A percentile compares a stretch with the other conserved stretches of the same genome.
Evolutionary conservation across 345 rosid species (phyloP).

Genomic region (Iberis pinnata): DNA sequence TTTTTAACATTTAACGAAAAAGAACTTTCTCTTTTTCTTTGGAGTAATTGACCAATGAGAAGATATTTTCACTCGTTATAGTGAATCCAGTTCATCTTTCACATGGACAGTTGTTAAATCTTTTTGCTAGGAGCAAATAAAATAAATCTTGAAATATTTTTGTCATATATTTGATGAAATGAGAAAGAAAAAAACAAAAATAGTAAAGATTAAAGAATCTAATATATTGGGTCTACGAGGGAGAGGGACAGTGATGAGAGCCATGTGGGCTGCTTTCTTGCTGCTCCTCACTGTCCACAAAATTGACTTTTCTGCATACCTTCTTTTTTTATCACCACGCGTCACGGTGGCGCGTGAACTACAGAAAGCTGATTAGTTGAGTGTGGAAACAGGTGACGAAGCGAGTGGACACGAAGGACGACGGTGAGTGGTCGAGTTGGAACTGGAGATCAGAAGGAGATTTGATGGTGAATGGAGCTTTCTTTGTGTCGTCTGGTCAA

Average conservation of each 20-base stretch:
- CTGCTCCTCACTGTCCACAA: slow-evolving; percentile 13
- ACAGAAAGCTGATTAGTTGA: neutral
- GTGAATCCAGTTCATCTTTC: slow-evolving; percentile 26
- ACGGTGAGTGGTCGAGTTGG: slow-evolving; percentile 63
- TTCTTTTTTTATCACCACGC: slow-evolving; percentile 16
- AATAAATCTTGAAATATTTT: slow-evolving; percentile 18
- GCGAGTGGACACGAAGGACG: slow-evolving; percentile 70
- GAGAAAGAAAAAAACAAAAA: neutral
- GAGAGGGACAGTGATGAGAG: slow-evolving; percentile 20
- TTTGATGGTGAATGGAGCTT: slow-evolving; percentile 74
- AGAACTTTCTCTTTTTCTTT: neutral
- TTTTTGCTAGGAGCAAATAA: neutral
- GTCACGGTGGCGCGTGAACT: neutral
- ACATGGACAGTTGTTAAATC: slow-evolving; percentile 21
- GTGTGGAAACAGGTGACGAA: slow-evolving; percentile 56
- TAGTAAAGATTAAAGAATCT: slow-evolving; percentile 14
- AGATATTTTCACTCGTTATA: neutral
- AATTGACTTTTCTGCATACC: too few relatives aligned
- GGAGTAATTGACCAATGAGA: slow-evolving; percentile 1
- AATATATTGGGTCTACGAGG: slow-evolving; percentile 14
- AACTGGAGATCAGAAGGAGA: slow-evolving; percentile 89
- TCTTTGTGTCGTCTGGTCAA: slow-evolving; percentile 72
- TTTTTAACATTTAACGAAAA: too few relatives aligned
- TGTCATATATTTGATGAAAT: neutral
- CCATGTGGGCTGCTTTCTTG: slow-evolving; percentile 29